These are phyloP conservation scores for Penicillium canescens DNA, from an alignment of 495 filamentous ascomycete genomes.

Conservation along the genomic window DNA sequence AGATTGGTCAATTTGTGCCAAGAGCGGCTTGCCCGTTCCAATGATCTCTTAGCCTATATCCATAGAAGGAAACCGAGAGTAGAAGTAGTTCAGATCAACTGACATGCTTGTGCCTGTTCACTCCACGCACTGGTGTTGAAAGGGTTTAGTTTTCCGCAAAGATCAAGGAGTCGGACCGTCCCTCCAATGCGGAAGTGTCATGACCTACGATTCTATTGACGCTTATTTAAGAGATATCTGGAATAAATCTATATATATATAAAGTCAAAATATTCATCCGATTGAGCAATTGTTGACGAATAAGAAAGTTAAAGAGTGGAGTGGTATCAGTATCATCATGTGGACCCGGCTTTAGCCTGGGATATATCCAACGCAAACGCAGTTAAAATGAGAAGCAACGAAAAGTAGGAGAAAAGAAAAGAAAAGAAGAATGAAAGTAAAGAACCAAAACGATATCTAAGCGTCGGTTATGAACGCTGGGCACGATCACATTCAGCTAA, in stretches of 20 bases:
- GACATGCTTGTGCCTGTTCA: no score
- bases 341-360: slow-evolving; percentile 6
- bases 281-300: not conserved
- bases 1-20: no score
- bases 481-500: slow-evolving; percentile 80
- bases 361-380: slow-evolving; percentile 1
- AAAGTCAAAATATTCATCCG: not conserved
- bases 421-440: not conserved
- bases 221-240: not conserved
- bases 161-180: no score
- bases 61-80: no score
- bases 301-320: slow-evolving; percentile 23
- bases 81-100: no score
- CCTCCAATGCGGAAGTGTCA: no score
- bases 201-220: no score
- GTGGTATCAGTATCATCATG: slow-evolving; percentile 26
- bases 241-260: not conserved
- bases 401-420: not conserved
- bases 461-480: slow-evolving; percentile 14
- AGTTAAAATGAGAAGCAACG: not conserved
- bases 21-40: no score
- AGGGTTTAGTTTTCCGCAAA: no score
- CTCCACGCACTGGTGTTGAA: no score
- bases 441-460: slow-evolving; percentile 1
- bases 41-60: no score